A percentile compares a stretch with the other conserved stretches of the same genome.
These are phyloP conservation scores for Metarhizium guizhouense DNA, from an alignment of 2,329 filamentous ascomycete genomes.

Conservation along the genomic window DNA sequence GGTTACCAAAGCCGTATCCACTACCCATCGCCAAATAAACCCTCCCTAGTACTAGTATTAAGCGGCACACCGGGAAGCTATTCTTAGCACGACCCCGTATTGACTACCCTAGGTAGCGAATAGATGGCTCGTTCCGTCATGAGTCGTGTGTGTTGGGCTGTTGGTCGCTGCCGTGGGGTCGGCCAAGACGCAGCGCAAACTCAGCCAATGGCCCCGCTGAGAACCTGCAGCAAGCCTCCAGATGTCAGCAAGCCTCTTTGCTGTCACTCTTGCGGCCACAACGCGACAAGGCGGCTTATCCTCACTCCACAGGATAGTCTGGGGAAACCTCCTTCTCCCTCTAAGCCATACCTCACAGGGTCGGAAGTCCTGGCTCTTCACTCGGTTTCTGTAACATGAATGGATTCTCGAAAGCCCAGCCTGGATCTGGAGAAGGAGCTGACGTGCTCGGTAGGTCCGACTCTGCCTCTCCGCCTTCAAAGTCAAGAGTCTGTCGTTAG, in stretches of 20 bases:
- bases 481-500: background rate
- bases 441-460: constrained; percentile 71
- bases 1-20: no score
- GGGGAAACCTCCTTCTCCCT: background rate
- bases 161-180: background rate
- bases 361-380: background rate
- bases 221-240: background rate
- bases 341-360: background rate
- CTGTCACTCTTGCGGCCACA: background rate
- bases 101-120: background rate
- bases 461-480: background rate
- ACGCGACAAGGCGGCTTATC: background rate
- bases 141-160: no score
- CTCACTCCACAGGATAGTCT: no score
- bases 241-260: no score
- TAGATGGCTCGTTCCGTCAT: no score
- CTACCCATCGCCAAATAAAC: no score
- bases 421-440: constrained; percentile 86
- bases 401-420: constrained; percentile 42
- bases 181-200: background rate
- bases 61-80: no score
- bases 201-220: background rate
- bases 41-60: no score
- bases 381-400: constrained; percentile 23
- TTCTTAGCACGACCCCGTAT: background rate